Evolutionary conservation across 768 basidiomycete species (phyloP), one percentile per base, ranked within the genome.

Genomic region (Lenzites betulinus): DNA sequence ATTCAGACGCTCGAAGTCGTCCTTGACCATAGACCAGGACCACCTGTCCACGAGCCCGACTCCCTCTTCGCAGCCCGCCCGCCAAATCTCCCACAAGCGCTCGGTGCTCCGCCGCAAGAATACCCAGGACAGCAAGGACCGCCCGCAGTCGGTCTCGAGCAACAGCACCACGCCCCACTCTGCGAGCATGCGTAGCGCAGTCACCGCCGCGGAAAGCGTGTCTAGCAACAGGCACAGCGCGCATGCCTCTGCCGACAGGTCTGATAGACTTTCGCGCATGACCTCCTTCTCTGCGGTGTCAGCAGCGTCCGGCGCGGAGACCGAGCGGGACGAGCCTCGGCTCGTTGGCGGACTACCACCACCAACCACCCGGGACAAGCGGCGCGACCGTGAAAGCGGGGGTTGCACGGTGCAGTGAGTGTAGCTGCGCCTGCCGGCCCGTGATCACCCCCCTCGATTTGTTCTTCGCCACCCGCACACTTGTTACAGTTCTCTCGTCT

Each of bases 1-100:
- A 15, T 88, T 90, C 74, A 88, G 83, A 62, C 81, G 82, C 38
- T 86, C 88, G 22, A 78, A 82, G 52, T 83, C 83, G n/a, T 87
- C 81, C 63, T 67, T 87, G 13, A 66, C 59, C 28, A 65, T 60
- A 26, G 63, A 70, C 36, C 59, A 62, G 28, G 64, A 69, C 54
- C 43, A 64, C 36, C 54, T 52, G 35, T 44, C 47, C 36, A 36
- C 57, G 2, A 26, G 16, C 38, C 42, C 56, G 26, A 41, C 36
- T 28, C 64, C 52, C 41, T 58, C 26, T 20, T 54, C 20, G 76
- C 79, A 41, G 16, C 38, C 48, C 25, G 28, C 46, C 30, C 63
- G 58, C 22, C 62, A 64, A 39, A 51, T 67, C 30, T 53, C 63
- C 2, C 72, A 73, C 52, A 79, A 73, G 59, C 64, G 70, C 2